phyloP scores from a whole-genome alignment of 331 rosid genomes.

The Stylosanthes scabra region DNA sequence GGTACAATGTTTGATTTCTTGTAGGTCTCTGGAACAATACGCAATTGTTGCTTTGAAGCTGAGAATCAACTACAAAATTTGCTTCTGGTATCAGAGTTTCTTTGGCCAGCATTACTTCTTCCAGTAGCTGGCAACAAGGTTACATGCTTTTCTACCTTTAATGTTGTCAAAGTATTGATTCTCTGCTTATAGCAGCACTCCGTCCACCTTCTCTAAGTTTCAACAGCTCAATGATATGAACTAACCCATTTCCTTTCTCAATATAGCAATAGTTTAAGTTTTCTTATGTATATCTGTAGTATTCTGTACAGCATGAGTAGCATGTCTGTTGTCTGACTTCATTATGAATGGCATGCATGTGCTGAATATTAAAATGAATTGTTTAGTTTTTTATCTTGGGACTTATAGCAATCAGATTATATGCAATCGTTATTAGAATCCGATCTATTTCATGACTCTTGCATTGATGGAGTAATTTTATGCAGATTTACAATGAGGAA shows the following conservation, averaged over 20 bases:
- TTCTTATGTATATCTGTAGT: conserved; percentile 5
- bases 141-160: conserved; percentile 29
- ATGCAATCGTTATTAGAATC: conserved; percentile 9
- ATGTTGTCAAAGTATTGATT: conserved; percentile 26
- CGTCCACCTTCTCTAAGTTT: neutral
- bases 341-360: conserved; percentile 18
- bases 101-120: conserved; percentile 97
- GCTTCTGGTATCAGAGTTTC: conserved; percentile 92
- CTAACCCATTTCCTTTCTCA: conserved; percentile 1
- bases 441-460: conserved; percentile 30
- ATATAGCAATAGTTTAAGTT: neutral
- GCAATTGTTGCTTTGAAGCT: conserved; percentile 96
- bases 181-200: conserved; percentile 34
- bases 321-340: neutral
- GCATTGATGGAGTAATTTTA: conserved; percentile 26
- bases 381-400: conserved; percentile 7
- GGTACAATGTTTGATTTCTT: conserved; percentile 28
- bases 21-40: conserved; percentile 92
- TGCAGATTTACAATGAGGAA: conserved; percentile 73
- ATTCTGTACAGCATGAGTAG: neutral
- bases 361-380: conserved; percentile 5
- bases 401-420: conserved; percentile 10
- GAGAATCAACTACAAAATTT: conserved; percentile 82
- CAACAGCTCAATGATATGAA: conserved; percentile 12
- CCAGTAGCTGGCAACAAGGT: conserved; percentile 98